phyloP scores from a whole-genome alignment of 148 eudicot genomes.

The Nepenthes mirabilis region DNA sequence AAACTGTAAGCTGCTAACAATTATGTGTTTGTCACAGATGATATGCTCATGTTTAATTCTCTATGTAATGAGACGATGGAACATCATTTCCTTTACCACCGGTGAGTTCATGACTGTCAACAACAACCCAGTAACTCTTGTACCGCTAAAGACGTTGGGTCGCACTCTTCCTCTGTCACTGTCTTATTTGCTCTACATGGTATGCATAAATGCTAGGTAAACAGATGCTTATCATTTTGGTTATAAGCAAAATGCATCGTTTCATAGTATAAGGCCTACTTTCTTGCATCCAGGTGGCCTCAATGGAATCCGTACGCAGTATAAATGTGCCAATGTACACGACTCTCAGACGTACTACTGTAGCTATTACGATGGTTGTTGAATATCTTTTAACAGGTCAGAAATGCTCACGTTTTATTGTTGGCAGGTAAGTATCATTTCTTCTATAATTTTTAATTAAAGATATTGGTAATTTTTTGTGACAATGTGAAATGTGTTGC shows the following conservation, averaged over 20 bases:
- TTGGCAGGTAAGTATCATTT: slow-evolving; percentile 37
- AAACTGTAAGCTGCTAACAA: no score
- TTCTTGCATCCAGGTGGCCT: slow-evolving; percentile 31
- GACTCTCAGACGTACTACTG: slow-evolving; percentile 62
- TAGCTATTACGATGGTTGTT: slow-evolving; percentile 59
- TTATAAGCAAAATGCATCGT: neutral
- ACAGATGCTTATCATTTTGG: neutral
- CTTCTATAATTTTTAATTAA: neutral
- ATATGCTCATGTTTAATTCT: slow-evolving; percentile 47
- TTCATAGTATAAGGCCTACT: neutral
- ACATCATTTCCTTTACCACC: slow-evolving; percentile 39
- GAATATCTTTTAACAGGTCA: slow-evolving; percentile 47
- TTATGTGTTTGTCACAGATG: slow-evolving; percentile 26
- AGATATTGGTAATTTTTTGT: no score
- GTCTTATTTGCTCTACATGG: slow-evolving; percentile 69
- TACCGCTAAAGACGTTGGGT: slow-evolving; percentile 37
- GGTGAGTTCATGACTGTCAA: slow-evolving; percentile 8
- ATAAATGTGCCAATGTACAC: slow-evolving; percentile 82
- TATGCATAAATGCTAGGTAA: slow-evolving; percentile 9
- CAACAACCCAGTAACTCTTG: slow-evolving; percentile 23
- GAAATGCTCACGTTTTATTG: slow-evolving; percentile 24
- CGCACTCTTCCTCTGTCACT: slow-evolving; percentile 54
- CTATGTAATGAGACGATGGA: slow-evolving; percentile 35
- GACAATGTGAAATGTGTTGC: no score
- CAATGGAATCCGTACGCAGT: slow-evolving; percentile 75